Evolutionary conservation across 345 rosid genomes (phyloP).

Genomic region (Lagerstroemia speciosa): DNA sequence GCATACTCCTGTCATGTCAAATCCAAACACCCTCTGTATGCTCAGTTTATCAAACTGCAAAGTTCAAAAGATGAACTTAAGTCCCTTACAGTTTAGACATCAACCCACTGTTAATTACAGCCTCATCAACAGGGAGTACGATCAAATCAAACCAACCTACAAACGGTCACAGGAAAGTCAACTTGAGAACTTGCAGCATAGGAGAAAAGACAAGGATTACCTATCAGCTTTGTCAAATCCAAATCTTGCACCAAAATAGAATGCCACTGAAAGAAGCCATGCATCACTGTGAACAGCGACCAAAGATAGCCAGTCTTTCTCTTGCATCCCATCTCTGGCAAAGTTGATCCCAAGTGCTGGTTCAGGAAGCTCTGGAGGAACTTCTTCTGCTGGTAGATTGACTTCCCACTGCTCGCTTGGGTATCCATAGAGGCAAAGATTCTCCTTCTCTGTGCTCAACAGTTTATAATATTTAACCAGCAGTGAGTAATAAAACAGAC

Average conservation of each 20-base stretch:
- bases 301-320: slow-evolving; percentile 48
- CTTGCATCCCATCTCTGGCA: slow-evolving; percentile 60
- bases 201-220: slow-evolving; percentile 17
- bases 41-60: no score
- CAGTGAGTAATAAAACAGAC: no score
- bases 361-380: slow-evolving; percentile 58
- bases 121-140: no score
- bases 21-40: no score
- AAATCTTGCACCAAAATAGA: slow-evolving; percentile 47
- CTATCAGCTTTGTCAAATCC: slow-evolving; percentile 50
- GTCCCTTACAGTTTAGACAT: no score
- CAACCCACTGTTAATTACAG: no score
- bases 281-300: no score
- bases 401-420: slow-evolving; percentile 56
- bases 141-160: no score
- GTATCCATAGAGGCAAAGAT: slow-evolving; percentile 43
- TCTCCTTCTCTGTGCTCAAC: slow-evolving; percentile 35
- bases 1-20: no score
- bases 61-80: background rate
- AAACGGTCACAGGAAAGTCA: background rate
- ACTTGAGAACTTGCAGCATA: background rate
- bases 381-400: no score
- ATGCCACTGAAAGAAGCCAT: slow-evolving; percentile 54
- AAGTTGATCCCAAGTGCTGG: slow-evolving; percentile 51
- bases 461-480: background rate